Evolutionary conservation across 306 rosid genomes (phyloP), one percentile per base, ranked within the genome.

Genomic region (Gleditsia sinensis): DNA sequence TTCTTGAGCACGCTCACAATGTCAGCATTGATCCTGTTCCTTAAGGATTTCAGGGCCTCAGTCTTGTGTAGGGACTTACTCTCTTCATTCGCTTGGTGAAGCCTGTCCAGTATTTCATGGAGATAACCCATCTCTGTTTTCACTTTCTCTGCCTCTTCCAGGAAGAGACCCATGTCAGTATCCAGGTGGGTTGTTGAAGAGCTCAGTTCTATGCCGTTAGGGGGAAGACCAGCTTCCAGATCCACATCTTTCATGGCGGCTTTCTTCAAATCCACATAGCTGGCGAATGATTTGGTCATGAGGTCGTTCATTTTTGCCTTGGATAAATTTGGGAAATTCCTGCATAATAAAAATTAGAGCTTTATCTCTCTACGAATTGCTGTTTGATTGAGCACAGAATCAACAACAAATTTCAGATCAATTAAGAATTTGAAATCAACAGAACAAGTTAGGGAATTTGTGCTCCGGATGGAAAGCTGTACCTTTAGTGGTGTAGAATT

Each of bases 211-310:
- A 93, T 59, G 9, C 39, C 32, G 7, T 14, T 4, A 0, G 19
- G 70, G 23, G 59, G 55, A 49, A 21, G 40, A 3, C 97, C 96
- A 0, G 96, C 88, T 72, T 93, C 98, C 45, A 93, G 77, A 70
- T 93, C 97, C 46, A 75, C 37, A 17, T 93, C 97, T 78, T 91
- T 93, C 92, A 86, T 82, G 10, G 96, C 93, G 0, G 86, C 88
- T 67, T 91, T 93, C 82, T 93, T 93, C 17, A 93, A 63, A 76
- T 93, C 96, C 11, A 93, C 93, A 25, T 93, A 91, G 86, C 43
- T 91, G 12, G 88, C 86, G 92, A 93, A 93, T 12, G 98, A 93
- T 54, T 91, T 87, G 27, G 98, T 93, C 97, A 93, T 91, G 3
- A 93, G 81, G 49, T 91, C 97, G 45, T 93, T 93, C 97, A 93